Percentiles rank a stretch among this genome's conserved stretches.
Evolutionary conservation across 371 early-diverging fungal genomes (phyloP).

Genomic region (Amoeboaphelidium protococcarum): DNA sequence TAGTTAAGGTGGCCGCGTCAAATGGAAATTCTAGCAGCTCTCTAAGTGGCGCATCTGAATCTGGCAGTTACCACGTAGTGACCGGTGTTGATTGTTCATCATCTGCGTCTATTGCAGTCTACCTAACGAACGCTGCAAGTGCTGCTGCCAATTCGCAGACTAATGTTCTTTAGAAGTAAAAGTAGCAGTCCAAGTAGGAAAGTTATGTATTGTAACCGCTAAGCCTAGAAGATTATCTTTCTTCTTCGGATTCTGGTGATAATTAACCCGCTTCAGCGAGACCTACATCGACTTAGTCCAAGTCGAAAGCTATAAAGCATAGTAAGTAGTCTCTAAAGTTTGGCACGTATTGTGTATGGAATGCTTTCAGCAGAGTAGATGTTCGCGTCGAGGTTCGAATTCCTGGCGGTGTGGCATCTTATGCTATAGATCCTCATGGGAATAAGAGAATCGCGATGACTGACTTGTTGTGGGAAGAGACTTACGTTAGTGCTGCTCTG

Average conservation of each 20-base stretch:
- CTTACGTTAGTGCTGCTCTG: background rate
- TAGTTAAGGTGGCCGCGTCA: slow-evolving; percentile 28
- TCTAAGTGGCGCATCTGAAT: background rate
- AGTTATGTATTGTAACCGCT: background rate
- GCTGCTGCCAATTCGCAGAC: no score
- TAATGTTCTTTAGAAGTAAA: slow-evolving; percentile 1
- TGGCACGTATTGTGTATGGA: slow-evolving; percentile 42
- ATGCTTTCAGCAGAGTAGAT: slow-evolving; percentile 82
- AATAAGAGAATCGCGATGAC: no score
- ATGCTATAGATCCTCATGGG: slow-evolving; percentile 42
- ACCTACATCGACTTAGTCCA: background rate
- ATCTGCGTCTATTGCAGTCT: slow-evolving; percentile 3
- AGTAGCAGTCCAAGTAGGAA: background rate
- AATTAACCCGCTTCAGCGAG: background rate
- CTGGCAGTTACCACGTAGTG: slow-evolving; percentile 1
- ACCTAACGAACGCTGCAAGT: no score
- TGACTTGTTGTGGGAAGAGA: no score
- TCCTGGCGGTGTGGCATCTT: slow-evolving; percentile 86
- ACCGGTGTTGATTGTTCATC: slow-evolving; percentile 2
- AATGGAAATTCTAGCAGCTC: slow-evolving; percentile 2
- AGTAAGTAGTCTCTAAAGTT: background rate
- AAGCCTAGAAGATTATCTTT: background rate
- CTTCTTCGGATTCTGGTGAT: background rate
- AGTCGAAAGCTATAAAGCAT: background rate
- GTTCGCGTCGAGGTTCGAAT: slow-evolving; percentile 88